Evolutionary conservation across 805 yeast genomes (phyloP).

Genomic region (Scheffersomyces stipitis): DNA sequence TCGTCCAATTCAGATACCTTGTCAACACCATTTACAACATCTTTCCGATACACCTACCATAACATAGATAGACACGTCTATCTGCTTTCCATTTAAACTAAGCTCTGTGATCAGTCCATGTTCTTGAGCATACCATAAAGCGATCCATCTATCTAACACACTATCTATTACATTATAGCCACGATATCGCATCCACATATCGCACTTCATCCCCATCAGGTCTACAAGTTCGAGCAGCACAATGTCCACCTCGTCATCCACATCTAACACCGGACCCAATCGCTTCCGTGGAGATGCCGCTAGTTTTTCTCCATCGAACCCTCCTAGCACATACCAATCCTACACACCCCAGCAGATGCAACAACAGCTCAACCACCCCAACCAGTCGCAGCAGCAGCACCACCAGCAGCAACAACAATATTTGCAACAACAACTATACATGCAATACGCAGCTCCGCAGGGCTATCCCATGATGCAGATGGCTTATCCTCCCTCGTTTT

Average conservation of each 20-base stretch:
- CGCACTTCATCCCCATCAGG: too few species aligned
- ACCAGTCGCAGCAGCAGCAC: slow-evolving; percentile 10
- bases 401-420: slow-evolving; percentile 11
- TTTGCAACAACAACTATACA: slow-evolving; percentile 7
- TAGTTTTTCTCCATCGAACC: slow-evolving; percentile 31
- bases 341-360: slow-evolving; percentile 4
- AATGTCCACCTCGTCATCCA: slow-evolving; percentile 20
- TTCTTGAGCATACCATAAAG: too few species aligned
- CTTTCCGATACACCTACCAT: too few species aligned
- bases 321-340: neutral
- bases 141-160: too few species aligned
- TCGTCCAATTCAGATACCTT: too few species aligned
- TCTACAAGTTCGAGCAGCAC: too few species aligned
- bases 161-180: too few species aligned
- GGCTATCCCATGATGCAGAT: slow-evolving; percentile 10
- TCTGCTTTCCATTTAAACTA: too few species aligned
- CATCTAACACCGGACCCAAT: slow-evolving; percentile 29
- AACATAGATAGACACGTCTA: too few species aligned
- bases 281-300: slow-evolving; percentile 42
- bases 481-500: slow-evolving; percentile 14
- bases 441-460: slow-evolving; percentile 10
- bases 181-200: too few species aligned
- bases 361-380: slow-evolving; percentile 9
- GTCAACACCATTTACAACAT: too few species aligned
- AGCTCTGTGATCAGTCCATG: too few species aligned